phyloP scores from a whole-genome alignment of 805 yeast species.

The Pichia exigua region DNA sequence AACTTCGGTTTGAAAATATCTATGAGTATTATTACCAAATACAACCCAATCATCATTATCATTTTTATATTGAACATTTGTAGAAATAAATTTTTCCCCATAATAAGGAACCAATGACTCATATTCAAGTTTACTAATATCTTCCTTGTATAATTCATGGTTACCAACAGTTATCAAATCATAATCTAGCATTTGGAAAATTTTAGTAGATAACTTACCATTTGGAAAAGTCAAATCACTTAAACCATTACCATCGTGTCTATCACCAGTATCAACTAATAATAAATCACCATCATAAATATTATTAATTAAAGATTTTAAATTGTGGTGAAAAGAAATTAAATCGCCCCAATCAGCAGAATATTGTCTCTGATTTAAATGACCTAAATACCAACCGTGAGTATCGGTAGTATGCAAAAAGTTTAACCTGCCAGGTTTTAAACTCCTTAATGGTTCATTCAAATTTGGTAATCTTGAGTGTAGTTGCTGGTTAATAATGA shows the following conservation, averaged over 20 bases:
- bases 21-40: slow-evolving; percentile 57
- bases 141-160: slow-evolving; percentile 75
- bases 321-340: slow-evolving; percentile 51
- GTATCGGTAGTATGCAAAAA: slow-evolving; percentile 94
- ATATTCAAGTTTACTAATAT: slow-evolving; percentile 58
- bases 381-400: slow-evolving; percentile 96
- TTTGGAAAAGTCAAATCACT: slow-evolving; percentile 71
- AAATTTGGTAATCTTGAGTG: slow-evolving; percentile 28
- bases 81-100: slow-evolving; percentile 58
- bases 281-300: slow-evolving; percentile 52
- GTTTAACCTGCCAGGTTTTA: slow-evolving; percentile 66
- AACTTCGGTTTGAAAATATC: slow-evolving; percentile 57
- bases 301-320: slow-evolving; percentile 28
- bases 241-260: slow-evolving; percentile 91
- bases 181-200: slow-evolving; percentile 59
- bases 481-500: slow-evolving; percentile 22
- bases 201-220: slow-evolving; percentile 53
- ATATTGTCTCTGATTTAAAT: slow-evolving; percentile 65
- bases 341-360: slow-evolving; percentile 93
- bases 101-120: slow-evolving; percentile 49
- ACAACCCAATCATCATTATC: slow-evolving; percentile 42
- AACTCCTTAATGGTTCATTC: slow-evolving; percentile 38
- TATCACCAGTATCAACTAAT: slow-evolving; percentile 83
- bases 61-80: slow-evolving; percentile 57
- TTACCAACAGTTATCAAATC: slow-evolving; percentile 84